These are phyloP conservation scores for Monascus ruber DNA, from an alignment of 2,329 filamentous ascomycete species.

Conservation along the genomic window DNA sequence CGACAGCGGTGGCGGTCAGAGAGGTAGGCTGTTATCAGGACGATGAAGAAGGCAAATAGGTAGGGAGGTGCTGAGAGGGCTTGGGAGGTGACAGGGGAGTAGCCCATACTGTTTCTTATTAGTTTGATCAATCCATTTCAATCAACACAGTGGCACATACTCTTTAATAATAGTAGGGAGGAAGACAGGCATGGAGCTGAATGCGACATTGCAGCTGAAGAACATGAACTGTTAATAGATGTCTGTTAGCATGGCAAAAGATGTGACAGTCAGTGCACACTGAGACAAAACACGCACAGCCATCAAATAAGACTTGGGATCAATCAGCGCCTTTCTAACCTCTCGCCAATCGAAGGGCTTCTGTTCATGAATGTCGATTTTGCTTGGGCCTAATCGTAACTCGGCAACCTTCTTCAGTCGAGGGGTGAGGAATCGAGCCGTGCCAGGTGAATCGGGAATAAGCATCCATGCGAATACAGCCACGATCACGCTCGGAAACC, in stretches of 20 bases:
- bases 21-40: slow-evolving; percentile 59
- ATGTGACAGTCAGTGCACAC: neutral
- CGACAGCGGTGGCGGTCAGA: slow-evolving; percentile 58
- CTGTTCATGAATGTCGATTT: slow-evolving; percentile 22
- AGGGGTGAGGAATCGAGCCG: slow-evolving; percentile 50
- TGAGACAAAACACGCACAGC: slow-evolving; percentile 36
- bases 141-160: slow-evolving; percentile 11
- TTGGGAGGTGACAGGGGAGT: slow-evolving; percentile 56
- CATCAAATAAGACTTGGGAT: slow-evolving; percentile 63
- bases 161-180: slow-evolving; percentile 67
- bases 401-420: slow-evolving; percentile 60
- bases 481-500: slow-evolving; percentile 68
- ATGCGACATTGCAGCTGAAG: slow-evolving; percentile 79
- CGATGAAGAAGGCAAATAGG: slow-evolving; percentile 59
- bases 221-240: slow-evolving; percentile 50
- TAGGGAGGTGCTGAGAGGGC: slow-evolving; percentile 74
- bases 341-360: slow-evolving; percentile 42
- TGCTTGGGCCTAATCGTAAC: slow-evolving; percentile 51
- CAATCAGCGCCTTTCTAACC: slow-evolving; percentile 47
- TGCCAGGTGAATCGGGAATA: slow-evolving; percentile 64
- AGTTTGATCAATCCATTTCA: neutral
- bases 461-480: slow-evolving; percentile 62
- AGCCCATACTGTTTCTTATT: slow-evolving; percentile 48
- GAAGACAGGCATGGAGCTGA: slow-evolving; percentile 78
- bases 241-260: neutral